These are phyloP conservation scores for Eucalyptus sideroxylon DNA, from an alignment of 345 rosid genomes.

Conservation along the genomic window DNA sequence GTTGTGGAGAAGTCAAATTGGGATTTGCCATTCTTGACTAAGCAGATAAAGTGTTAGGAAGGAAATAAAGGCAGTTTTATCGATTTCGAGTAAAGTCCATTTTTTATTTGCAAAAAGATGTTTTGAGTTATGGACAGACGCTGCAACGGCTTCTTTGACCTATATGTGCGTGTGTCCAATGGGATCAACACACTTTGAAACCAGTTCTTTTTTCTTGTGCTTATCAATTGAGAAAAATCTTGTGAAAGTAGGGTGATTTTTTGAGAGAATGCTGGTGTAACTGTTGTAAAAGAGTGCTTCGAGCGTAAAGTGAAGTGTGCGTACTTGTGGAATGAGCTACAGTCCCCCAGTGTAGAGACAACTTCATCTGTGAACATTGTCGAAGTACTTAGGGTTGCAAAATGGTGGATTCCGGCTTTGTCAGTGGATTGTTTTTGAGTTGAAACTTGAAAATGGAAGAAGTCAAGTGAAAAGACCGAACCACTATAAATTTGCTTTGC, in stretches of 20 bases:
- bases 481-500: neutral
- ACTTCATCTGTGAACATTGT: neutral
- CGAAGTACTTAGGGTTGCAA: neutral
- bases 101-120: neutral
- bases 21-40: neutral
- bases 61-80: neutral
- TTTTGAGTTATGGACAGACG: neutral
- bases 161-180: neutral
- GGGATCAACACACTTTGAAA: neutral
- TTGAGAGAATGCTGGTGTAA: neutral
- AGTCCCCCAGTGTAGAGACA: neutral
- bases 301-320: neutral
- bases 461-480: neutral
- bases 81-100: neutral
- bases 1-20: neutral
- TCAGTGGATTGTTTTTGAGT: neutral
- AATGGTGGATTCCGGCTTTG: neutral
- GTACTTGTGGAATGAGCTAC: neutral
- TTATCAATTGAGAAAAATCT: neutral
- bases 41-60: neutral
- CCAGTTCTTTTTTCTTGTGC: neutral
- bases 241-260: neutral
- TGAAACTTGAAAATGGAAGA: neutral
- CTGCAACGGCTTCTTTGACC: neutral
- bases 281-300: neutral